Conservation (phyloP, 345 rosid genomes). For the Abelmoschus esculentus region DNA sequence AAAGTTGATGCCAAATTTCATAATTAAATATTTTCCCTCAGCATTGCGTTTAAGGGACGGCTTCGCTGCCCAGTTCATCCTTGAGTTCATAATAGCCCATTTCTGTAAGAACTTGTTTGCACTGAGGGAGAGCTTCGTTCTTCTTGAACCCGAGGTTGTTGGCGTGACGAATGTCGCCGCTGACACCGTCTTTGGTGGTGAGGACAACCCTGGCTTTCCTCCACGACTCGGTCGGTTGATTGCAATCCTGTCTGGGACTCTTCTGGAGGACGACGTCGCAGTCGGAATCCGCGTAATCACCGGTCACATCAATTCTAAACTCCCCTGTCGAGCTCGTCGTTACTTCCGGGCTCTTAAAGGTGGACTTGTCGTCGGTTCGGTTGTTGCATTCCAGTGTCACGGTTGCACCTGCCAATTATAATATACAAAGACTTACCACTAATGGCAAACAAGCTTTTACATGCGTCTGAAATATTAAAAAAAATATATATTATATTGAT, state of each 20-base stretch:
- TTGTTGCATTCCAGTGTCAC: background rate
- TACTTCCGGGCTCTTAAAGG: background rate
- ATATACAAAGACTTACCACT: background rate
- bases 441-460: background rate
- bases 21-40: background rate
- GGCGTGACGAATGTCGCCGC: conserved; percentile 5
- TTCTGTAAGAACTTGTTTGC: conserved; percentile 18
- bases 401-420: background rate
- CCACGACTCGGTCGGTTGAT: conserved; percentile 1
- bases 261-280: conserved; percentile 20
- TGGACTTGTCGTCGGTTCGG: background rate
- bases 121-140: conserved; percentile 13
- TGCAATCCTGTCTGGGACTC: conserved; percentile 18
- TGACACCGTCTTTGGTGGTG: conserved; percentile 17
- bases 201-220: conserved; percentile 15
- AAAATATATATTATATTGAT: conserved; percentile 1
- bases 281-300: conserved; percentile 28
- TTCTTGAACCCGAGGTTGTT: conserved; percentile 26
- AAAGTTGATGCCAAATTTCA: no score
- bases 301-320: conserved; percentile 15
- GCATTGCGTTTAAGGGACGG: background rate
- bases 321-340: conserved; percentile 13
- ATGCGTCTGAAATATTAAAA: background rate
- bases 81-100: conserved; percentile 4
- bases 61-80: background rate